Conservation (phyloP, 1,284 basidiomycete species). For the Sanghuangporus sanghuang region DNA sequence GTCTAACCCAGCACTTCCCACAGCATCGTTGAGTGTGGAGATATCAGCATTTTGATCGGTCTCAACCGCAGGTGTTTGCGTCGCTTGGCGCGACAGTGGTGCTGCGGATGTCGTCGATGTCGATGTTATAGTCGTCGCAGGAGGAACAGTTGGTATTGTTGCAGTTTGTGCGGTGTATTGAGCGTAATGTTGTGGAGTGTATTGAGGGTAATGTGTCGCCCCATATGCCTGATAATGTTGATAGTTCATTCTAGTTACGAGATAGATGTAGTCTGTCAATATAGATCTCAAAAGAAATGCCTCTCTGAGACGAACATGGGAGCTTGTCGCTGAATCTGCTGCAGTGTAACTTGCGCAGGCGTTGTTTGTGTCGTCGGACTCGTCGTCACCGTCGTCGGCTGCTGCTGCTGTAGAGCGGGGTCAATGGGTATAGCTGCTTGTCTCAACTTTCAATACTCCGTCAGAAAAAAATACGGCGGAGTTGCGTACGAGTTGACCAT, state of each 20-base stretch:
- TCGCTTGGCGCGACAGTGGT: slow-evolving; percentile 17
- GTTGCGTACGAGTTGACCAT: slow-evolving; percentile 39
- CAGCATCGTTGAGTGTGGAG: slow-evolving; percentile 72
- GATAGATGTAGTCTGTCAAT: not conserved
- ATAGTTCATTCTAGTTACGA: slow-evolving; percentile 34
- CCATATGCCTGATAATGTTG: slow-evolving; percentile 32
- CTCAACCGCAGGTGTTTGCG: slow-evolving; percentile 14
- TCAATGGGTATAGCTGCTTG: slow-evolving; percentile 58
- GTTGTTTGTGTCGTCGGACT: not conserved
- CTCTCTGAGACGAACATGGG: slow-evolving; percentile 33
- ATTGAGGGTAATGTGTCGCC: slow-evolving; percentile 45
- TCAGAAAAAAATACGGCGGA: not conserved
- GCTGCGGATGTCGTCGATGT: slow-evolving; percentile 18
- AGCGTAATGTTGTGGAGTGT: slow-evolving; percentile 40
- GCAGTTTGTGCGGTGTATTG: slow-evolving; percentile 36
- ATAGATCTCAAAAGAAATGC: not conserved
- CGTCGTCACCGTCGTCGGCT: slow-evolving; percentile 19
- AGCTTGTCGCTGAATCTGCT: slow-evolving; percentile 27
- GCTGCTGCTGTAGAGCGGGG: slow-evolving; percentile 60
- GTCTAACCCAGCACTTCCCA: slow-evolving; percentile 80
- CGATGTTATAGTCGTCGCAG: slow-evolving; percentile 23
- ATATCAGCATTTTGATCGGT: slow-evolving; percentile 53
- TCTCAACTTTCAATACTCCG: slow-evolving; percentile 18
- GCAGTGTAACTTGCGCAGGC: not conserved
- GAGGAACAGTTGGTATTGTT: slow-evolving; percentile 25